Conservation (phyloP, 2,329 filamentous ascomycete genomes). For the Fusarium pininemorale region DNA sequence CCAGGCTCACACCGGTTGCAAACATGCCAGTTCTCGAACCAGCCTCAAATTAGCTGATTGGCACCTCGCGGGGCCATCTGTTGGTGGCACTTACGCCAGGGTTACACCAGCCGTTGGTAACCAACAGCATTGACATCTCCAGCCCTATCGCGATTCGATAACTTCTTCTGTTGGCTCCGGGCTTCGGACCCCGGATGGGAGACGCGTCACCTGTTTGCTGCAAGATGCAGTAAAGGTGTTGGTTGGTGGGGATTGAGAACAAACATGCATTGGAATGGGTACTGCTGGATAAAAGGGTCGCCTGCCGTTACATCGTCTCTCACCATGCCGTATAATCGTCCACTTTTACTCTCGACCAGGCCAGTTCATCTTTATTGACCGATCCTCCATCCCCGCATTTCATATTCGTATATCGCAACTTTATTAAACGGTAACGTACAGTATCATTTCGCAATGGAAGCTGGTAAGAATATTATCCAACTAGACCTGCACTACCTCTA, state of each 20-base stretch:
- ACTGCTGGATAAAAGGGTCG: neutral
- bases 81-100: neutral
- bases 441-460: neutral
- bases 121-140: neutral
- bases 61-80: accelerated
- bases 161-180: neutral
- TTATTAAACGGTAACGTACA: accelerated
- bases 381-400: too few species aligned
- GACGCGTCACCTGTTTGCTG: neutral
- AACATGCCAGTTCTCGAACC: neutral
- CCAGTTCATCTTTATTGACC: too few species aligned
- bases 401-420: neutral
- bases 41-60: neutral
- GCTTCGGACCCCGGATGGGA: neutral
- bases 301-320: neutral
- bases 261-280: neutral
- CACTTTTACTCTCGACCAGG: neutral
- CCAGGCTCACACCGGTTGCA: neutral
- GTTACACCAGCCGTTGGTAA: neutral
- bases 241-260: accelerated
- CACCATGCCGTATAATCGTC: neutral
- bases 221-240: neutral
- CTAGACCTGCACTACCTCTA: accelerated
- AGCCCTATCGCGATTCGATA: neutral
- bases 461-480: neutral